Evolutionary conservation across 2,329 filamentous ascomycete genomes (phyloP), one percentile per base, ranked within the genome.

Genomic region (Aaosphaeria arxii): DNA sequence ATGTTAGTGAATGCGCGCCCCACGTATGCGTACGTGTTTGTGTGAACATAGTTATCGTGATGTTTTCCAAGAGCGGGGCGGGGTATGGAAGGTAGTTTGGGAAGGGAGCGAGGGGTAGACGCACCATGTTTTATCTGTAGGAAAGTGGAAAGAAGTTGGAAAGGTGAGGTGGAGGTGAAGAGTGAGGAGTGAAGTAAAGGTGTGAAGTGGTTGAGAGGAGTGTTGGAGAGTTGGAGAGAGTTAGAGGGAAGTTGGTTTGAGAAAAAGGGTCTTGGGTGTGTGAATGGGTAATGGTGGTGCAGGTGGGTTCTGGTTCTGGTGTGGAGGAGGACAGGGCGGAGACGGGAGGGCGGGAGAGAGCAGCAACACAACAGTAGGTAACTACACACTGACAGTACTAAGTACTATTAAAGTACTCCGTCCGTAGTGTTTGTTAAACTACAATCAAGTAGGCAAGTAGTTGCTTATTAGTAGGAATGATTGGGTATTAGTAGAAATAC

Each of bases 31-130:
- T 32, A 42, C 45, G 52, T 49, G 30, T 32, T 6, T 41, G 42
- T 24, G 59, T 48, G 53, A 55, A 54, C 47, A 56, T 24, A 24
- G 17, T 24, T 24, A 24, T 24, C 17, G 17, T 50, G 47, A 51
- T 62, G 60, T 58, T 65, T 64, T 65, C 47, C 54, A 64, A 57
- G 62, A n/a, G 66, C 67, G 66, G 68, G 67, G 67, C 67, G 70
- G 58, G 58, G 49, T 46, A 51, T 49, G 48, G 42, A 38, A 7
- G 13, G 9, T 36, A 36, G 44, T 45, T 47, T 52, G 52, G 49
- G 45, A 24, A 24, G 17, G 39, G 35, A 41, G 58, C 54, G 62
- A 55, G 59, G 59, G 62, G 59, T 40, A 41, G 11, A 70, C 67
- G 58, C 62, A 72, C 68, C 69, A 71, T 71, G 59, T 52, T 53